Conservation (phyloP, 1,284 basidiomycete species). For the Fistulinella cinereoalba region DNA sequence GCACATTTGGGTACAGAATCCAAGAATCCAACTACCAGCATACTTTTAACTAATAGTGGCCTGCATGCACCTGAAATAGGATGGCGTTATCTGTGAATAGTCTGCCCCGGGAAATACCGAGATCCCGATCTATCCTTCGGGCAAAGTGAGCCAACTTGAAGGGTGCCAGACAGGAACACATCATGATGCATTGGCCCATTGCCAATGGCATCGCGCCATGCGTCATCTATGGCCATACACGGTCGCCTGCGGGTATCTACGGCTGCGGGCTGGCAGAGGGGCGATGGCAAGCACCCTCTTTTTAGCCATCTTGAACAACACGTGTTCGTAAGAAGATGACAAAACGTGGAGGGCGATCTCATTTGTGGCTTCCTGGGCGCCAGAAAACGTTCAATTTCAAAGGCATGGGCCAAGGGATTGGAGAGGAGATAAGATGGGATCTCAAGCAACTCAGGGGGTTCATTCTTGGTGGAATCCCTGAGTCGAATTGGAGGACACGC, state of each 20-base stretch:
- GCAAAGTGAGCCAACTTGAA: too few species aligned
- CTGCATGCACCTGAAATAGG: neutral
- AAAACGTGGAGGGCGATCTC: constrained; percentile 11
- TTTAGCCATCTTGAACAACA: constrained; percentile 20
- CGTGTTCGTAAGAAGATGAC: constrained; percentile 18
- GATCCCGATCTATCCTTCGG: constrained; percentile 3
- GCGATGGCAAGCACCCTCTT: constrained; percentile 16
- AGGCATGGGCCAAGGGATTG: constrained; percentile 9
- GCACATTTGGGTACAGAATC: too few species aligned
- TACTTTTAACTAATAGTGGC: too few species aligned
- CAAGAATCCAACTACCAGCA: too few species aligned
- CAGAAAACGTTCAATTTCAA: constrained; percentile 21
- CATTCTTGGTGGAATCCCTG: constrained; percentile 8
- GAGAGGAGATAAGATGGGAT: constrained; percentile 27
- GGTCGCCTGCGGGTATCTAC: neutral
- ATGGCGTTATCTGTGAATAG: constrained; percentile 1
- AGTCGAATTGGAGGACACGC: too few species aligned
- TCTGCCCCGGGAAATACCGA: constrained; percentile 12
- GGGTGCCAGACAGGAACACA: neutral
- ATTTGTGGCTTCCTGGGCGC: constrained; percentile 1
- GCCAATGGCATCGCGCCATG: constrained; percentile 7
- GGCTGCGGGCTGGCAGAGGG: constrained; percentile 9
- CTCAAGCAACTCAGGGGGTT: constrained; percentile 10
- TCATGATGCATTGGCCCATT: too few species aligned
- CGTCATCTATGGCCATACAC: neutral